Conservation (phyloP, 805 yeast genomes). For the Kuraishia ogatae region DNA sequence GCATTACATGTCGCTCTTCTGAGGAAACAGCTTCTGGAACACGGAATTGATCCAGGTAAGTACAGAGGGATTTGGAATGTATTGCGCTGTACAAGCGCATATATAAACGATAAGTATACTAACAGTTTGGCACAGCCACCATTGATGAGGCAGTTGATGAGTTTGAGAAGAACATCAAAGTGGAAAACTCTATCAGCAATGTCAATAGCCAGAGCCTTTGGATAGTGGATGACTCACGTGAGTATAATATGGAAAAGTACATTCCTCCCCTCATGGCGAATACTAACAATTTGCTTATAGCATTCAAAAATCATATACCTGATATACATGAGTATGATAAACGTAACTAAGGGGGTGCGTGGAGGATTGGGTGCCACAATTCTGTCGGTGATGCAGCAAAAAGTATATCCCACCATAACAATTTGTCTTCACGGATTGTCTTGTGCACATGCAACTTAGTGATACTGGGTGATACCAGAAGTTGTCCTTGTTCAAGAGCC, state of each 20-base stretch:
- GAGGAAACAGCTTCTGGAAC: conserved; percentile 49
- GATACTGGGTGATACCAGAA: no score
- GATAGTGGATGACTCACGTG: conserved; percentile 43
- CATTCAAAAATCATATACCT: conserved; percentile 43
- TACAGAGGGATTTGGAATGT: neutral
- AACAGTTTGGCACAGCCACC: conserved; percentile 16
- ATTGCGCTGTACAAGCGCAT: neutral
- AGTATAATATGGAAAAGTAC: neutral
- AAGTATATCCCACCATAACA: no score
- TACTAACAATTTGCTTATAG: neutral
- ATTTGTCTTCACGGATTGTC: no score
- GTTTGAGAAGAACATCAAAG: conserved; percentile 50
- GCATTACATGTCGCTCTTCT: conserved; percentile 58
- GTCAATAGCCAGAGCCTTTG: conserved; percentile 45
- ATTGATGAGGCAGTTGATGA: conserved; percentile 44
- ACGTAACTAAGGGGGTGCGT: conserved; percentile 16
- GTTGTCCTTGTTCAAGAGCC: no score
- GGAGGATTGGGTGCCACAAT: no score
- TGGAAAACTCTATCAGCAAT: conserved; percentile 46
- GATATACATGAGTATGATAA: conserved; percentile 52
- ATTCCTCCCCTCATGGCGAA: no score
- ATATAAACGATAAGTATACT: neutral
- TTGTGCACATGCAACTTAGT: no score
- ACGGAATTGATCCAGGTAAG: conserved; percentile 41
- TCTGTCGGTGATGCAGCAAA: no score